Evolutionary conservation across 73 alveolate genomes (phyloP).

Genomic region (Blepharisma stoltei): DNA sequence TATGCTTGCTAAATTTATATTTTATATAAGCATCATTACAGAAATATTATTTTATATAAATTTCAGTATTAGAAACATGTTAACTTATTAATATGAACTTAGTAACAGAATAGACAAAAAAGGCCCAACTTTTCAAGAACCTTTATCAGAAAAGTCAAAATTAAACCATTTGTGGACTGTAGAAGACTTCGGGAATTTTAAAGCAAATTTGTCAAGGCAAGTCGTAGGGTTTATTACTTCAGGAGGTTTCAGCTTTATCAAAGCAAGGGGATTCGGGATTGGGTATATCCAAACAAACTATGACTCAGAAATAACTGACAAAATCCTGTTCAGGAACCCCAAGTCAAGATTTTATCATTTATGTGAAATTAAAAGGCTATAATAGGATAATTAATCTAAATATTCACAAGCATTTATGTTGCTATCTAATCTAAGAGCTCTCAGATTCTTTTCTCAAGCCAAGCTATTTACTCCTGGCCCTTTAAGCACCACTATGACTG

Average conservation of each 20-base stretch:
- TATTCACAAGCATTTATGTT: too few species aligned
- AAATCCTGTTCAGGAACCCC: slow-evolving; percentile 10
- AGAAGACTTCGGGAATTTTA: neutral
- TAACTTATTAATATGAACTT: too few species aligned
- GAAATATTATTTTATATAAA: too few species aligned
- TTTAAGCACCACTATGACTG: slow-evolving; percentile 43
- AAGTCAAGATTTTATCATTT: slow-evolving; percentile 2
- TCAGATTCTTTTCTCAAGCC: too few species aligned
- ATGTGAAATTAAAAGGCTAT: neutral
- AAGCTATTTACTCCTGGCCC: slow-evolving; percentile 74
- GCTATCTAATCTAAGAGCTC: too few species aligned
- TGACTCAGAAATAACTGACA: neutral
- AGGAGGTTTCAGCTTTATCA: slow-evolving; percentile 9
- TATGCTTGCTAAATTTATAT: too few species aligned
- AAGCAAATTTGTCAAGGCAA: neutral
- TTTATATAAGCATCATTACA: too few species aligned
- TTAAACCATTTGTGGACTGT: neutral
- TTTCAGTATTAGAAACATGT: too few species aligned
- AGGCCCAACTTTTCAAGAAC: neutral
- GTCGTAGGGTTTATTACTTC: neutral
- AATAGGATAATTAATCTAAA: neutral
- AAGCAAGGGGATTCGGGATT: slow-evolving; percentile 1
- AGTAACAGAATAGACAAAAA: too few species aligned
- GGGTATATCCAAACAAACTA: neutral
- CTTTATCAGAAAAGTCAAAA: neutral